Conservation (phyloP, 768 basidiomycete genomes). For the Suillus alpinus region DNA sequence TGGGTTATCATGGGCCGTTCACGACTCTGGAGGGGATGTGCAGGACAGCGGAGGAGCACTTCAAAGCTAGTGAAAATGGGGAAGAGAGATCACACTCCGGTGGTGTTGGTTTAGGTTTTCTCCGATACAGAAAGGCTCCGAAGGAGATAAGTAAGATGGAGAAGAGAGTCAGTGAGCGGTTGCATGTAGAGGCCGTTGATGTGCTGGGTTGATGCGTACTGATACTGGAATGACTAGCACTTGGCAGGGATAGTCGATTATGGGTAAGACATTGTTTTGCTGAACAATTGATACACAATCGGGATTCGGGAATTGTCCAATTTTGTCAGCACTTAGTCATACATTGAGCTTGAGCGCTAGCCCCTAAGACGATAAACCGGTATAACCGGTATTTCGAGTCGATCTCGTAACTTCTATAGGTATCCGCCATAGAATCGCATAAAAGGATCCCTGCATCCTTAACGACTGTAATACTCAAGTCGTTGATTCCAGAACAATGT, state of each 20-base stretch:
- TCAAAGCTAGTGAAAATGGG: slow-evolving; percentile 34
- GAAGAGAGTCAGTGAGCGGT: slow-evolving; percentile 23
- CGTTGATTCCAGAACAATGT: not conserved
- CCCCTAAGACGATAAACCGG: too few relatives aligned
- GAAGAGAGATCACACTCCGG: slow-evolving; percentile 41
- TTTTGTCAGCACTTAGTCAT: too few relatives aligned
- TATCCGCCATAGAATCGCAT: too few relatives aligned
- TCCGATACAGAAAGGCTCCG: slow-evolving; percentile 20
- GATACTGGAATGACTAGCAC: not conserved
- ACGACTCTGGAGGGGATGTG: slow-evolving; percentile 57
- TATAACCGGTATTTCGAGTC: too few relatives aligned
- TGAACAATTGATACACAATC: too few relatives aligned
- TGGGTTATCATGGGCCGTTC: slow-evolving; percentile 61
- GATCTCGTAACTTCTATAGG: too few relatives aligned
- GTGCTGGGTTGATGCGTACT: slow-evolving; percentile 6
- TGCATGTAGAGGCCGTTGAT: slow-evolving; percentile 16
- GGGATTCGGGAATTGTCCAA: not conserved
- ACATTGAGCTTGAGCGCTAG: too few relatives aligned
- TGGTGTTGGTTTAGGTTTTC: slow-evolving; percentile 45
- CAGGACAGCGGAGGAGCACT: slow-evolving; percentile 51
- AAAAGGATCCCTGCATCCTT: not conserved
- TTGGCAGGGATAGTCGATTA: not conserved
- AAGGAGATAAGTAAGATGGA: slow-evolving; percentile 26
- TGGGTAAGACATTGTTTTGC: not conserved
- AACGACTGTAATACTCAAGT: not conserved